Base-by-base conservation (phyloP, 371 early-diverging fungal genomes). In the Apophysomyces elegans region DNA sequence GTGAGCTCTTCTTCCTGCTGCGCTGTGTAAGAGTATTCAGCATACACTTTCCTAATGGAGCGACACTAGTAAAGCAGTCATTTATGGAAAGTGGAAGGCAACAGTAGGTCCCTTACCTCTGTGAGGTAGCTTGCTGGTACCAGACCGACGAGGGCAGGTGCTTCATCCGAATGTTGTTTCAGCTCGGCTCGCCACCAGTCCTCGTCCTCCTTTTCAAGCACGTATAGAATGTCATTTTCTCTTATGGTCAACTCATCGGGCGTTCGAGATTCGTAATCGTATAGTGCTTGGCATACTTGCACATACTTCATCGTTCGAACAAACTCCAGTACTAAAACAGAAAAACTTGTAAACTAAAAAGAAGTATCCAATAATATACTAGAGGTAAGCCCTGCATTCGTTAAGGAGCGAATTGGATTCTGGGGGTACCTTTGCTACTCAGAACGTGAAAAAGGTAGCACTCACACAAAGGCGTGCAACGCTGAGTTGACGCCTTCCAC, bases 161-260 rank as follows among this genome's bases (percentile, higher is more conserved):
- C 81, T 56, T 86, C 87, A 18, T 68, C 64, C 37, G 65, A 63
- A 1, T 67, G 32, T 36, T 77, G 74, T 75, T 88, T 87, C 68
- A 88, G 77, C 66, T 91, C 89, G 18, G 88, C 91, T 66, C 84
- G 83, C 84, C 89, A 89, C 93, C 94, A 94, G 59, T 92, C 93
- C 12, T 86, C 85, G 81, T 92, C 92, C 71, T 84, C 84, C 75
- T 86, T 87, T 50, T 91, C 90, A 60, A 91, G 72, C 50, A 92
- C 78, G 73, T 92, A 93, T 26, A 93, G 67, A 59, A 90, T 74
- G 71, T 90, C 86, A 70, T 88, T 90, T 71, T 97, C 95, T 38
- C 80, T 75, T 66, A 97, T 85, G 54, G 81, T 76, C 62, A 97
- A 80, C 79, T 97, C 97, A 59, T 96, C 97, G 69, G 89, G 90